These are phyloP conservation scores for Leccinum truebloodii DNA, from an alignment of 768 basidiomycete species.

Conservation along the genomic window DNA sequence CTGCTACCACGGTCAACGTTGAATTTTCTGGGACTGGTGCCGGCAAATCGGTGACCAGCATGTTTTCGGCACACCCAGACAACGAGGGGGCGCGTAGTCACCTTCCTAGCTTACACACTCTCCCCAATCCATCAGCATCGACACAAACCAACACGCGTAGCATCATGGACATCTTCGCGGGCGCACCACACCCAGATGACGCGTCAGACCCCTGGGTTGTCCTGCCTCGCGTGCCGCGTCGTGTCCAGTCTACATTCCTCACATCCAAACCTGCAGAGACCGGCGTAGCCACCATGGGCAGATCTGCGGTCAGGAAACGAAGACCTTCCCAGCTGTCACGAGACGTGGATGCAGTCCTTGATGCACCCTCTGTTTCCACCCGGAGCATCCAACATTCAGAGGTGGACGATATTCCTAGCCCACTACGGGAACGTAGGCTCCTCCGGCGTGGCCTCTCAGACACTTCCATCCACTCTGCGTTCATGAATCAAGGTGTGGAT, in stretches of 20 bases:
- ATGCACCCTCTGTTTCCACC: constrained; percentile 39
- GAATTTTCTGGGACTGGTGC: constrained; percentile 82
- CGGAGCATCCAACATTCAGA: constrained; percentile 36
- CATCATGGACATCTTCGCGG: constrained; percentile 91
- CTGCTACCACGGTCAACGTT: constrained; percentile 91
- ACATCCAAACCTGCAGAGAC: constrained; percentile 21
- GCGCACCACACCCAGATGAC: constrained; percentile 57
- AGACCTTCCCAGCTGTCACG: constrained; percentile 48
- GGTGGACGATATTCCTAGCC: constrained; percentile 45
- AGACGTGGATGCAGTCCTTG: constrained; percentile 79
- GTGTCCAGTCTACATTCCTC: constrained; percentile 28
- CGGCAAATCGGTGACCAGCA: constrained; percentile 53
- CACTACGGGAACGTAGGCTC: constrained; percentile 67
- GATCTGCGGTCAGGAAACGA: constrained; percentile 18
- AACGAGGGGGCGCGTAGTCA: constrained; percentile 15
- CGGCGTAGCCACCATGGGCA: constrained; percentile 18
- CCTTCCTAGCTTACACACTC: constrained; percentile 14
- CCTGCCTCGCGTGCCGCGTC: constrained; percentile 45
- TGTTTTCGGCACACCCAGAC: constrained; percentile 35
- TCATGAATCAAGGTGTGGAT: constrained; percentile 55
- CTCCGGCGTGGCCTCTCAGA: constrained; percentile 84
- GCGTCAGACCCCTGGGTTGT: constrained; percentile 74
- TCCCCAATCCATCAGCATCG: constrained; percentile 13
- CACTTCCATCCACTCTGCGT: constrained; percentile 89
- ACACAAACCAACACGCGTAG: constrained; percentile 31